A percentile compares a stretch with the other conserved stretches of the same genome.
Evolutionary conservation across 768 basidiomycete species (phyloP).

Genomic region (Boletus sp.): DNA sequence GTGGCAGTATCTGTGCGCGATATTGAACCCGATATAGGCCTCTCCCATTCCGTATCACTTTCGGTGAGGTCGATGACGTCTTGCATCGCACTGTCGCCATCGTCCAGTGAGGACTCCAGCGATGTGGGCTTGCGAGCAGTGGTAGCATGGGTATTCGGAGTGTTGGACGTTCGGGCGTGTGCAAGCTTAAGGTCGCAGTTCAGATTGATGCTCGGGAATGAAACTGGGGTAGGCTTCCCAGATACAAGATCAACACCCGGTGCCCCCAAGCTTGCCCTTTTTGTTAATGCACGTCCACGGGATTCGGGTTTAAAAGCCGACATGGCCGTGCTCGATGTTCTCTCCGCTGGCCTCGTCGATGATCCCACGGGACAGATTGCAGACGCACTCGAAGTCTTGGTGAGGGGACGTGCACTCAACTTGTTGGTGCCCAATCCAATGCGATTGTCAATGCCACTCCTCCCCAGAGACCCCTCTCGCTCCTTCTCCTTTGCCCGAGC

Average conservation of each 20-base stretch:
- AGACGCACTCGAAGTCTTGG: constrained; percentile 17
- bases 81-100: background rate
- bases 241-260: background rate
- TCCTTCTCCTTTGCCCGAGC: constrained; percentile 10
- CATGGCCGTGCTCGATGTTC: background rate
- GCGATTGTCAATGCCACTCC: background rate
- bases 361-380: background rate
- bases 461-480: background rate
- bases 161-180: background rate
- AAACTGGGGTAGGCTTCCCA: constrained; percentile 9
- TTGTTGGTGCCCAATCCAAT: background rate
- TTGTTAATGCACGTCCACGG: constrained; percentile 1
- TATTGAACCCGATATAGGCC: no score
- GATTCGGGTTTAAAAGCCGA: background rate
- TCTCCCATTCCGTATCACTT: no score
- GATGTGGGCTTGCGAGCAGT: background rate
- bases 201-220: constrained; percentile 11
- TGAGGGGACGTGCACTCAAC: constrained; percentile 1
- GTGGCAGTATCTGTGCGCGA: background rate
- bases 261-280: constrained; percentile 1
- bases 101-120: background rate
- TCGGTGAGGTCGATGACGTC: background rate
- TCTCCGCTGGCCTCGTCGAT: background rate
- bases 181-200: constrained; percentile 7
- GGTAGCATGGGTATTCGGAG: background rate